Conservation (phyloP, 805 yeast species). For the Yarrowia sp. region DNA sequence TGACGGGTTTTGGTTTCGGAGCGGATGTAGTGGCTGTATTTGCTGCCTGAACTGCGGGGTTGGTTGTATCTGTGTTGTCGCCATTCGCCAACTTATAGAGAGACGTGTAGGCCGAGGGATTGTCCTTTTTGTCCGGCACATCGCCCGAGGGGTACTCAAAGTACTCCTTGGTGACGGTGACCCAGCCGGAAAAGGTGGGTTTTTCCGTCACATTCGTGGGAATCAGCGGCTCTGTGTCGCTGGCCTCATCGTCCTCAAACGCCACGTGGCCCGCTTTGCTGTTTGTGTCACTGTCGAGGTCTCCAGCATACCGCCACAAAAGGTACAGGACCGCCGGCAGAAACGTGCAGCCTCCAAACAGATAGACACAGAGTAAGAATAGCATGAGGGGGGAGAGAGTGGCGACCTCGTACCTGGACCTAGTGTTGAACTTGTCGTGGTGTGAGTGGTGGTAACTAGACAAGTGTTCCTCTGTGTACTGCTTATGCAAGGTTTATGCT, state of each 20-base stretch:
- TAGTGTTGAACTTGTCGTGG: not conserved
- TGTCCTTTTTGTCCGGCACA: constrained; percentile 42
- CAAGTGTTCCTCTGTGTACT: no score
- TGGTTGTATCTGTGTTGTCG: not conserved
- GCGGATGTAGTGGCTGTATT: not conserved
- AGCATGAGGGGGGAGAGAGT: not conserved
- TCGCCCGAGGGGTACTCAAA: constrained; percentile 48
- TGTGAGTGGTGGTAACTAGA: not conserved
- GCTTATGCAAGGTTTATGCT: not conserved
- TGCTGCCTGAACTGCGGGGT: not conserved
- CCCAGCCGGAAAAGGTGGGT: constrained; percentile 59
- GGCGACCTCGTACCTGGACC: not conserved
- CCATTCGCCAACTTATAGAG: constrained; percentile 53
- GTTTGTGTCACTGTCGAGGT: not conserved
- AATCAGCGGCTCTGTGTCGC: constrained; percentile 13
- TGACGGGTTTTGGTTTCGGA: constrained; percentile 18
- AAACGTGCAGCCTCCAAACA: constrained; percentile 4
- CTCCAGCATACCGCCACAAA: constrained; percentile 16
- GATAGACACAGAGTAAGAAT: not conserved
- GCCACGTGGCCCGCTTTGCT: not conserved
- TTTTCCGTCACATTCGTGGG: constrained; percentile 21
- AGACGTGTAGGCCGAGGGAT: constrained; percentile 58
- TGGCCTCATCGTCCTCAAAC: not conserved
- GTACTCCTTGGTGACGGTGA: constrained; percentile 78
- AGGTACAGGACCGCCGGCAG: not conserved